Evolutionary conservation across 805 yeast genomes (phyloP), one percentile per base, ranked within the genome.

Genomic region (Ogataea salicorniae): DNA sequence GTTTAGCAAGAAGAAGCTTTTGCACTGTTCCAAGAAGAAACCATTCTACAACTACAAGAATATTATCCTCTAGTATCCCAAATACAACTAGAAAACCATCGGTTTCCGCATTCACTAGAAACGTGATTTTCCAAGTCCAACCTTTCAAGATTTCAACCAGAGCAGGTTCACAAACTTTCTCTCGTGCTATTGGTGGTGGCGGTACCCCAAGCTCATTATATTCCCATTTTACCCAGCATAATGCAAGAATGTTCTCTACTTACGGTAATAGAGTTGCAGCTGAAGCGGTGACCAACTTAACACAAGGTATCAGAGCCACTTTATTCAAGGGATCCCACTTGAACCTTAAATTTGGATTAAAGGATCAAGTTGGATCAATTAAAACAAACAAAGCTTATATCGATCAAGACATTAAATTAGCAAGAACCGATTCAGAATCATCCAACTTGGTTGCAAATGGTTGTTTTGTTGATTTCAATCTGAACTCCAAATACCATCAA

Each of bases 271-370:
- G 60, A 15, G 57, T 64, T 14, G 68, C 83, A 2, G 76, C 74
- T 46, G 83, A 81, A 54, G 87, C 83, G 47, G 83, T 79, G 26
- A 69, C 70, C 50, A 80, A 75, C 57, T 67, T 84, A 62, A 78
- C 85, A 1, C 63, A 76, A 31, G 79, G 78, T 6, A 41, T 74
- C 18, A 66, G 77, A 42, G 62, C 63, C 14, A 56, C 71, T 61
- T 43, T 39, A 23, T 39, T 64, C 56, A 55, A 69, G 61, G 61
- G 69, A 54, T 62, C 64, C 37, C 65, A 66, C 39, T 51, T 61
- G 4, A 38, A 59, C 8, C 51, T 63, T n/a, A 41, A 42, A 41
- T 50, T 58, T 49, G 37, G 50, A 49, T 47, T 37, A 39, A 51
- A 44, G 46, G 44, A 36, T 40, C 54, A 51, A 36, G 41, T 47